phyloP scores from a whole-genome alignment of 768 basidiomycete genomes.

The Lactarius akahatsu region DNA sequence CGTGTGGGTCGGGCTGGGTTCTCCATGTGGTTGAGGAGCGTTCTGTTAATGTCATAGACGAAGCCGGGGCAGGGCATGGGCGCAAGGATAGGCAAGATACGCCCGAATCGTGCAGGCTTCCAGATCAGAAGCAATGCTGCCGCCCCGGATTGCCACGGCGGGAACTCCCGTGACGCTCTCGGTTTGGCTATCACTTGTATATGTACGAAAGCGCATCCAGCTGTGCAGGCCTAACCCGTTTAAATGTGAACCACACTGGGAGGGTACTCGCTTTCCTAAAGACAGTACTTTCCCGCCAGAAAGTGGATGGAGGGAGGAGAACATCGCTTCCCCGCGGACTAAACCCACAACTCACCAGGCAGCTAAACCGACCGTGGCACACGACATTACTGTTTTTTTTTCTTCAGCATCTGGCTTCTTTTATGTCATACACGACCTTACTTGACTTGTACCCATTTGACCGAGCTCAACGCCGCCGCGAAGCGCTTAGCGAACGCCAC shows the following conservation, averaged over 20 bases:
- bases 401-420: no score
- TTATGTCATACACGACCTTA: background rate
- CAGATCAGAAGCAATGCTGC: background rate
- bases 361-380: background rate
- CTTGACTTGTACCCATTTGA: constrained; percentile 1
- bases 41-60: background rate
- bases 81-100: background rate
- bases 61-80: background rate
- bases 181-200: background rate
- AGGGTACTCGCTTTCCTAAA: no score
- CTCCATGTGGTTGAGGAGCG: background rate
- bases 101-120: background rate
- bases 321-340: background rate
- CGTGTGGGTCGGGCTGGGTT: background rate
- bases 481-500: constrained; percentile 5
- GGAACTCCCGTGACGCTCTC: background rate
- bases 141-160: background rate
- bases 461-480: constrained; percentile 1
- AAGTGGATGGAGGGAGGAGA: background rate
- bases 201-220: background rate
- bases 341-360: background rate
- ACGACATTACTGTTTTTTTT: background rate
- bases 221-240: background rate
- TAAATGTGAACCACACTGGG: background rate
- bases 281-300: background rate